Evolutionary conservation across 225 moss, liverwort and hornwort genomes (phyloP).

Genomic region (Anthoceros angustus): DNA sequence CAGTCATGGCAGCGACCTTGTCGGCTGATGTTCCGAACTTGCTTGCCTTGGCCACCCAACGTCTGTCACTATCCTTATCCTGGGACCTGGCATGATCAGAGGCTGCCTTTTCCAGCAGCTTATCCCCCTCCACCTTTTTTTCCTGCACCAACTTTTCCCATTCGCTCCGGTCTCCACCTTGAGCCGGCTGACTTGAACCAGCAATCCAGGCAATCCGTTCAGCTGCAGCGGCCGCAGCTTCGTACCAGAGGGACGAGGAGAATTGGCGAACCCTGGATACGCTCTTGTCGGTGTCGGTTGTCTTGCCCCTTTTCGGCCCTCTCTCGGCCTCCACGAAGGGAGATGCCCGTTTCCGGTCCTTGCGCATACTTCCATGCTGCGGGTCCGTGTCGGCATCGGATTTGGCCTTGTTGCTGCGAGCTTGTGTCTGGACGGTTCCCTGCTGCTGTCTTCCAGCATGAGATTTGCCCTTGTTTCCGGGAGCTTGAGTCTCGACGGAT

Average conservation of each 20-base stretch:
- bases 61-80: conserved; percentile 52
- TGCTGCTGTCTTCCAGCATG: not conserved
- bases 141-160: conserved; percentile 27
- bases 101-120: conserved; percentile 62
- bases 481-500: not conserved
- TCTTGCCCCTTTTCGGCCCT: not conserved
- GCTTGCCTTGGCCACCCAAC: conserved; percentile 77
- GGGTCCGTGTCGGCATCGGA: not conserved
- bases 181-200: not conserved
- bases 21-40: conserved; percentile 88
- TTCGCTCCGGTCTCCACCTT: conserved; percentile 5
- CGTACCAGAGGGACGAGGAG: conserved; percentile 26
- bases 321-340: not conserved
- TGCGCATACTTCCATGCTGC: not conserved
- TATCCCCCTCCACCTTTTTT: conserved; percentile 53
- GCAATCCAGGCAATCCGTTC: conserved; percentile 15
- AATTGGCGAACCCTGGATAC: not conserved
- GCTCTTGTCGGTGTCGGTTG: conserved; percentile 2
- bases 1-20: conserved; percentile 98
- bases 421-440: not conserved
- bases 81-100: conserved; percentile 64
- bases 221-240: conserved; percentile 30
- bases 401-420: not conserved
- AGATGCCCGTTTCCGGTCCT: not conserved
- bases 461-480: not conserved